Evolutionary conservation across 306 rosid genomes (phyloP).

Genomic region (Elaeagnus macrophylla): DNA sequence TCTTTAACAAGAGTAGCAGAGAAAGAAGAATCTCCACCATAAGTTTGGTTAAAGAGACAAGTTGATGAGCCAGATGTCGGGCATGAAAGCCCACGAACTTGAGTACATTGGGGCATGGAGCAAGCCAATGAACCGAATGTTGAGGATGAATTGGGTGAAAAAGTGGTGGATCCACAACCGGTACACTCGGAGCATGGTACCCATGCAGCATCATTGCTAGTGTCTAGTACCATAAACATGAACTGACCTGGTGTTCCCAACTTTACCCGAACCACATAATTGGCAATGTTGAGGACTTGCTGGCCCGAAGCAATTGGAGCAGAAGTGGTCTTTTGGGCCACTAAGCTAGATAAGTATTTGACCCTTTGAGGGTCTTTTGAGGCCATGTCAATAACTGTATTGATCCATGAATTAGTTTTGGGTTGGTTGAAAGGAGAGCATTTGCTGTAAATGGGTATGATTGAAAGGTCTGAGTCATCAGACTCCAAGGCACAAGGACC

Average conservation of each 20-base stretch:
- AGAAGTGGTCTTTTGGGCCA: constrained; percentile 37
- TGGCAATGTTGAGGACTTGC: constrained; percentile 52
- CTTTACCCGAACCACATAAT: constrained; percentile 61
- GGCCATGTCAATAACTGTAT: constrained; percentile 60
- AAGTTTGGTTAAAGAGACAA: constrained; percentile 67
- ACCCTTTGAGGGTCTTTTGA: constrained; percentile 57
- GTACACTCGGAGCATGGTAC: constrained; percentile 65
- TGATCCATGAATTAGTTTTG: constrained; percentile 46
- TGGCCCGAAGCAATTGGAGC: constrained; percentile 81
- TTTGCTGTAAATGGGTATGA: constrained; percentile 73
- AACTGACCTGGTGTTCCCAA: constrained; percentile 73
- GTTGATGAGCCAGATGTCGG: constrained; percentile 26
- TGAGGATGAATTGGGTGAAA: constrained; percentile 43
- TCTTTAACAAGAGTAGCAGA: constrained; percentile 64
- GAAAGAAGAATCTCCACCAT: constrained; percentile 69
- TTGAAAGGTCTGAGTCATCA: constrained; percentile 40
- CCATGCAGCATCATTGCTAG: constrained; percentile 75
- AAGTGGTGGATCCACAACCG: constrained; percentile 52
- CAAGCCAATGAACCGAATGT: constrained; percentile 48
- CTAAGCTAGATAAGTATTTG: constrained; percentile 47
- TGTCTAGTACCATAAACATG: constrained; percentile 75
- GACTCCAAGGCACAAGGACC: constrained; percentile 51
- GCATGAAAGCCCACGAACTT: constrained; percentile 63
- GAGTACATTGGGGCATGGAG: constrained; percentile 43
- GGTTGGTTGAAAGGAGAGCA: constrained; percentile 76